phyloP scores from a whole-genome alignment of 768 basidiomycete species.

The Gymnopilus junonius region DNA sequence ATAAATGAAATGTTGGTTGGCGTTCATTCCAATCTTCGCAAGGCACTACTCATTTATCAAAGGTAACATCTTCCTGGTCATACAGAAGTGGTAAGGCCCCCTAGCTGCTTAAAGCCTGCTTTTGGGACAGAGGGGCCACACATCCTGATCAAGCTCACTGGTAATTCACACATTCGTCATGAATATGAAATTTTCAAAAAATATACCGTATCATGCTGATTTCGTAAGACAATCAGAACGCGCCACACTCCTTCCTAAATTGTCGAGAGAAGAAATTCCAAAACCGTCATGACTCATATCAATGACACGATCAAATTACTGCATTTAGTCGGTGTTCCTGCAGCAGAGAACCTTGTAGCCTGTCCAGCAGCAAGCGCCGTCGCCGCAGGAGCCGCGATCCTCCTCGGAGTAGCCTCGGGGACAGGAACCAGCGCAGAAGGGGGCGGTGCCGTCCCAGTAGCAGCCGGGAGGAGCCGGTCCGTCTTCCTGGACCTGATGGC shows the following conservation, averaged over 20 bases:
- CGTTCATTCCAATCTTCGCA: too few species aligned
- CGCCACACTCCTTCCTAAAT: neutral
- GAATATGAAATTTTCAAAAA: too few species aligned
- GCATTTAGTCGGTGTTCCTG: neutral
- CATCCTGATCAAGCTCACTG: too few species aligned
- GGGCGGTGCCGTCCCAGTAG: constrained; percentile 12
- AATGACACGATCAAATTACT: too few species aligned
- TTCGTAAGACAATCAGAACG: neutral
- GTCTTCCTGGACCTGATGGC: constrained; percentile 2
- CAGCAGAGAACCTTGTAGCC: constrained; percentile 11
- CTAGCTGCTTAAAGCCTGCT: too few species aligned
- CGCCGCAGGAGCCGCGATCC: constrained; percentile 1
- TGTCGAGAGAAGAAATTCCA: neutral
- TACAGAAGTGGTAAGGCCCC: too few species aligned
- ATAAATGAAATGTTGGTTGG: too few species aligned
- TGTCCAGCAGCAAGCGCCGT: constrained; percentile 8
- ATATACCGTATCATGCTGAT: too few species aligned
- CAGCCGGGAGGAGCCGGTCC: constrained; percentile 4
- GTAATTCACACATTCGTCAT: too few species aligned
- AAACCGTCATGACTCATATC: neutral
- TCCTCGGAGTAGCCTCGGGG: neutral
- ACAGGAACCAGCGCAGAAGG: constrained; percentile 7
- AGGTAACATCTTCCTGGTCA: too few species aligned
- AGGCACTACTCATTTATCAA: too few species aligned
- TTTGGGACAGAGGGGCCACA: too few species aligned